phyloP scores from a whole-genome alignment of 768 basidiomycete genomes.

The Plicaturopsis crispa region DNA sequence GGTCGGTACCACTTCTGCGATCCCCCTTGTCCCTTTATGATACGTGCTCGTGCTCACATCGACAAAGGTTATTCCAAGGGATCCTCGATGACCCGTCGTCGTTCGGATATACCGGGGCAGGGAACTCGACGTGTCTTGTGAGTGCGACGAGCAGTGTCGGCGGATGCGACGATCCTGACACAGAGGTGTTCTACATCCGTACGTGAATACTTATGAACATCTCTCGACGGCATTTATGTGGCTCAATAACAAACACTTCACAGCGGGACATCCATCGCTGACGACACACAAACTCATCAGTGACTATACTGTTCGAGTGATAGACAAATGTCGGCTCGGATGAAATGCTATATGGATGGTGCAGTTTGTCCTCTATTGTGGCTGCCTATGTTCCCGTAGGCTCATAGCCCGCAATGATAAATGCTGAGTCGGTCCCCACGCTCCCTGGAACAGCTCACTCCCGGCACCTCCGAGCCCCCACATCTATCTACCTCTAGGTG shows the following conservation, averaged over 20 bases:
- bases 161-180: conserved; percentile 22
- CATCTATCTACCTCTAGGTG: too few species aligned
- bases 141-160: conserved; percentile 21
- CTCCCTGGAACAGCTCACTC: too few species aligned
- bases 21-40: not conserved
- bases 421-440: too few species aligned
- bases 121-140: conserved; percentile 23
- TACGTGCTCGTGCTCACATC: too few species aligned
- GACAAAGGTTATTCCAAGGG: conserved; percentile 16
- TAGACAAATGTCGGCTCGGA: conserved; percentile 12
- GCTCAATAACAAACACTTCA: too few species aligned
- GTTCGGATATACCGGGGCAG: conserved; percentile 21
- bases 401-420: too few species aligned
- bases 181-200: conserved; percentile 23
- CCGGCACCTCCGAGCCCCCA: too few species aligned
- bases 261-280: conserved; percentile 23
- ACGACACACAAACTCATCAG: conserved; percentile 20
- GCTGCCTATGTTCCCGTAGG: too few species aligned
- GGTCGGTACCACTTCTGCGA: conserved; percentile 6
- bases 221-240: not conserved
- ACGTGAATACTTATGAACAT: conserved; percentile 5
- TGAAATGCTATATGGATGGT: conserved; percentile 43
- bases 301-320: conserved; percentile 16
- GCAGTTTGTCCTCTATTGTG: too few species aligned
- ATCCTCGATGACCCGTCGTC: conserved; percentile 15